These are phyloP conservation scores for Hansenula anomala DNA, from an alignment of 1,139 yeast genomes.

Conservation along the genomic window DNA sequence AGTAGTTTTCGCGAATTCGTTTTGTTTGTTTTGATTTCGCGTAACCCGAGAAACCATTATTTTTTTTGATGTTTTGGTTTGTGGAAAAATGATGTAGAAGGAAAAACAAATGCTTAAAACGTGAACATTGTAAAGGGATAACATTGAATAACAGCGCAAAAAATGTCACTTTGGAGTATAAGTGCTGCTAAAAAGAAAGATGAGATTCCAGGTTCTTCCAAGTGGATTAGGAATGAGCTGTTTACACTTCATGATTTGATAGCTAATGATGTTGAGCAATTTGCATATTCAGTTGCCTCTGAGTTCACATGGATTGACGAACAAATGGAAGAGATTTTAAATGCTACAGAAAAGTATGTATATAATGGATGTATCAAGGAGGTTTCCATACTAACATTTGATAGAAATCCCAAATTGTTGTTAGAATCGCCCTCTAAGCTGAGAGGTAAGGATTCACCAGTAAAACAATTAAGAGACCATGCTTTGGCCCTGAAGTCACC, in stretches of 20 bases:
- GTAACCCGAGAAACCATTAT: not conserved
- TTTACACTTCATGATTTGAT: constrained; percentile 26
- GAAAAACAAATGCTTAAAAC: no score
- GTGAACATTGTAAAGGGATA: no score
- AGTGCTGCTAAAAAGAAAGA: constrained; percentile 22
- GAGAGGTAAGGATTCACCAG: constrained; percentile 27
- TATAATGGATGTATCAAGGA: not conserved
- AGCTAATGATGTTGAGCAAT: constrained; percentile 30
- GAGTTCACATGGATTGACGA: constrained; percentile 37
- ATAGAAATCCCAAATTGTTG: constrained; percentile 23
- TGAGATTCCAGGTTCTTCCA: constrained; percentile 36
- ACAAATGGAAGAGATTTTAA: constrained; percentile 26
- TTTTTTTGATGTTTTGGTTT: constrained; percentile 2
- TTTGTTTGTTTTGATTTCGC: not conserved
- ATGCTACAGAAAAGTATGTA: constrained; percentile 22
- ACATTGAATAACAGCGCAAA: no score
- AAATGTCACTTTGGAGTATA: constrained; percentile 25
- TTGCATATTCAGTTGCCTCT: constrained; percentile 32
- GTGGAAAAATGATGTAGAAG: no score
- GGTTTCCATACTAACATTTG: constrained; percentile 7
- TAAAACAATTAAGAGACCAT: constrained; percentile 20
- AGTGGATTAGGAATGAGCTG: constrained; percentile 41
- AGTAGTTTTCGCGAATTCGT: not conserved
- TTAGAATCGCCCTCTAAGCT: constrained; percentile 29
- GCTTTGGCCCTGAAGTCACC: constrained; percentile 16